These are phyloP conservation scores for Nemania sp. DNA, from an alignment of 2,329 filamentous ascomycete genomes.

Conservation along the genomic window DNA sequence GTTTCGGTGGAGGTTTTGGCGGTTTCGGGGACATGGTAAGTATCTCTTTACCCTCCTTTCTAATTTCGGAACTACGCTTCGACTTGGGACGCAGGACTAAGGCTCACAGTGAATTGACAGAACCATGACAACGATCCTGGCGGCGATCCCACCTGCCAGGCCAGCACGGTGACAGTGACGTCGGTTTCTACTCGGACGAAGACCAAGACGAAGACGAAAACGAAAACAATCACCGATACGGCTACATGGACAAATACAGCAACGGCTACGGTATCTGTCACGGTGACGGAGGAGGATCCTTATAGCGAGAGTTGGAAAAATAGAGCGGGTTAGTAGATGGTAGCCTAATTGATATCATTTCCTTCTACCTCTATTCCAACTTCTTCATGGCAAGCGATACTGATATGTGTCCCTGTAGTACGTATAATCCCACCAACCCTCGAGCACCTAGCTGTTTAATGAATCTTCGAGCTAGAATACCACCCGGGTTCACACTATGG, in stretches of 20 bases:
- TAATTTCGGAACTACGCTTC: not conserved
- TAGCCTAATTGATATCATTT: conserved; percentile 20
- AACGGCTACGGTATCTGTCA: conserved; percentile 17
- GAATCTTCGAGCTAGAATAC: not conserved
- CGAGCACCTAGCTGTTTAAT: conserved; percentile 1
- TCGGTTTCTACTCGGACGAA: conserved; percentile 8
- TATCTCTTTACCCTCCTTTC: not conserved
- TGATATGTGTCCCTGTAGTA: conserved; percentile 35
- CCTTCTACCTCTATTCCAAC: conserved; percentile 16
- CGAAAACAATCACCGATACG: conserved; percentile 15
- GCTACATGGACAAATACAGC: not conserved
- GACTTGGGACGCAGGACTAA: not conserved
- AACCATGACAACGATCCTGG: not conserved
- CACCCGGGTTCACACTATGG: not conserved
- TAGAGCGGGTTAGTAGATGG: conserved; percentile 34
- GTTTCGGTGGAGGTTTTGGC: conserved; percentile 12
- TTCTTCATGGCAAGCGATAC: conserved; percentile 19
- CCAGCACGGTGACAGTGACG: conserved; percentile 20
- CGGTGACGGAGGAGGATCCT: not conserved
- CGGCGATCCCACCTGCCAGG: not conserved
- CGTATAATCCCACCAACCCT: conserved; percentile 17
- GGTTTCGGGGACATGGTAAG: conserved; percentile 25
- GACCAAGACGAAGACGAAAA: conserved; percentile 4
- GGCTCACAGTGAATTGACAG: conserved; percentile 18
- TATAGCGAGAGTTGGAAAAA: conserved; percentile 4